Conservation (phyloP, 495 filamentous ascomycete genomes). For the Mycothermus thermophilus region DNA sequence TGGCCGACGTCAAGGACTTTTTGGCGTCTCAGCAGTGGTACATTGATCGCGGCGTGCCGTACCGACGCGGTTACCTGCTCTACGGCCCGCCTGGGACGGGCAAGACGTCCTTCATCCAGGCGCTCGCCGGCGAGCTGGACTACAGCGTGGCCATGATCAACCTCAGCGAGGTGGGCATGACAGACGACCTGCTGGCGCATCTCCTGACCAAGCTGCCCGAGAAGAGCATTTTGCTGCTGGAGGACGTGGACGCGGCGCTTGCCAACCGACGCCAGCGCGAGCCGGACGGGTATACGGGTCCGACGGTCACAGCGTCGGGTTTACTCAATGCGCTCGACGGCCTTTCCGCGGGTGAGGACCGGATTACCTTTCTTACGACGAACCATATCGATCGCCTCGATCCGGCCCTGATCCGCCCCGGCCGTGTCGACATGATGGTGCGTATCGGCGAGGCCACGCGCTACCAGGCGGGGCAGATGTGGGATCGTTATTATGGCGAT, state of each 20-base stretch:
- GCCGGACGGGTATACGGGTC: conserved; percentile 73
- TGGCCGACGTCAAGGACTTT: conserved; percentile 76
- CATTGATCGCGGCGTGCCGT: conserved; percentile 85
- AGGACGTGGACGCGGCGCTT: conserved; percentile 94
- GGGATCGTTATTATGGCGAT: conserved; percentile 88
- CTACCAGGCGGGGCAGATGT: conserved; percentile 74
- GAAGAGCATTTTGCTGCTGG: conserved; percentile 73
- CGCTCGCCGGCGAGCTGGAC: conserved; percentile 78
- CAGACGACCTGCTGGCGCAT: conserved; percentile 80
- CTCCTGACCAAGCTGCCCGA: conserved; percentile 78
- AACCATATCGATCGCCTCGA: conserved; percentile 87
- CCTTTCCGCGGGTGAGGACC: conserved; percentile 86
- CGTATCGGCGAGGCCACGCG: conserved; percentile 75
- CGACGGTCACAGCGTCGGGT: conserved; percentile 90
- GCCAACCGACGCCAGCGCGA: conserved; percentile 63
- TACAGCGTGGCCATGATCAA: conserved; percentile 93
- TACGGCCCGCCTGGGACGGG: conserved; percentile 91
- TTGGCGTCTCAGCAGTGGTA: conserved; percentile 73
- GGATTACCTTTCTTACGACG: conserved; percentile 87
- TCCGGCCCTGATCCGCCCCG: conserved; percentile 76
- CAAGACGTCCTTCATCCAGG: conserved; percentile 94
- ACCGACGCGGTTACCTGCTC: conserved; percentile 82
- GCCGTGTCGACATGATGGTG: conserved; percentile 85
- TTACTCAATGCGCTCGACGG: conserved; percentile 89
- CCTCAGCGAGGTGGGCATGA: conserved; percentile 81